A percentile compares a stretch with the other conserved stretches of the same genome.
Conservation (phyloP, 2,329 filamentous ascomycete species). For the Fusarium staphyleae region DNA sequence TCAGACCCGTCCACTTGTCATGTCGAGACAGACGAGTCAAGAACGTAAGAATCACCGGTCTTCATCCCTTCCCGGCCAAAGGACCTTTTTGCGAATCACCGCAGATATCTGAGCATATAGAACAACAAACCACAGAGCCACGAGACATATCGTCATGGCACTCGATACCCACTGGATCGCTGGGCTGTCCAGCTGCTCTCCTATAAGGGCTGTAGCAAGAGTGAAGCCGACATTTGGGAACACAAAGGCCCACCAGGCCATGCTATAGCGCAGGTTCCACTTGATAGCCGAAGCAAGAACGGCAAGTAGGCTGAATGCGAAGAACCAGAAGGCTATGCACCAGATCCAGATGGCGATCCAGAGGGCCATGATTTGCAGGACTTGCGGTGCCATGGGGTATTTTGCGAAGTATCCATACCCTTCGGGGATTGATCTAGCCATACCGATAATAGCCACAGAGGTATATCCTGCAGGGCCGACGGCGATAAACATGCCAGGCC, state of each 20-base stretch:
- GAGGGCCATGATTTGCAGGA: conserved; percentile 36
- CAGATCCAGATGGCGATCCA: conserved; percentile 41
- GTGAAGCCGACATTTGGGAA: conserved; percentile 42
- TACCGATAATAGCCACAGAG: conserved; percentile 39
- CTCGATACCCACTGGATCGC: conserved; percentile 38
- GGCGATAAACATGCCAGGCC: conserved; percentile 40
- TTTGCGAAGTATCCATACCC: conserved; percentile 39
- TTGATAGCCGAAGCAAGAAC: conserved; percentile 23
- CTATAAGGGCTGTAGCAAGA: conserved; percentile 36
- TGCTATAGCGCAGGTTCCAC: conserved; percentile 35
- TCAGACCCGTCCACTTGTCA: neutral
- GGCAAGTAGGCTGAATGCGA: conserved; percentile 36
- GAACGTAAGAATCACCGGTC: conserved; percentile 20
- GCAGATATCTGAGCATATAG: conserved; percentile 31
- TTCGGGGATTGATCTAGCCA: conserved; percentile 33
- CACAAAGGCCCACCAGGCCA: conserved; percentile 41
- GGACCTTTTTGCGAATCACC: conserved; percentile 31
- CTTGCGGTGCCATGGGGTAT: conserved; percentile 33
- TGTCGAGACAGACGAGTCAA: neutral
- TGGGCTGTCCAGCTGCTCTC: conserved; percentile 35
- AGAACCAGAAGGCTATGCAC: conserved; percentile 42
- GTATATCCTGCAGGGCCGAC: conserved; percentile 39
- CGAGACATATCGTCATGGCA: conserved; percentile 31
- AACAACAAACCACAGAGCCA: conserved; percentile 39
- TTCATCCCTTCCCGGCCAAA: conserved; percentile 40